These are phyloP conservation scores for Neospora caninum DNA, from an alignment of 169 alveolate species.

Conservation along the genomic window DNA sequence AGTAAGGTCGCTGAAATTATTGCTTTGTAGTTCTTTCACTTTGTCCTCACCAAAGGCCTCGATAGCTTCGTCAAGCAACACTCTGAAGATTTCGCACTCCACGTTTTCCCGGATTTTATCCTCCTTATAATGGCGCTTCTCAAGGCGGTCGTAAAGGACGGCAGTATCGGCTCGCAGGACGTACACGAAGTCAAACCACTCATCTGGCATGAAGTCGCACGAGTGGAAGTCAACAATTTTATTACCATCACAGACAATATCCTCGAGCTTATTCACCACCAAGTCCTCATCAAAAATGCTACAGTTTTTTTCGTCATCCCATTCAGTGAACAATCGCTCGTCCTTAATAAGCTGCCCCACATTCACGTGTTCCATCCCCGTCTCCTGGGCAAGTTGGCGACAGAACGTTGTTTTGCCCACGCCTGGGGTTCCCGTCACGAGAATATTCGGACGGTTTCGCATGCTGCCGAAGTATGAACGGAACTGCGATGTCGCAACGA, in stretches of 20 bases:
- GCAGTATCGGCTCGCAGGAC: conserved; percentile 61
- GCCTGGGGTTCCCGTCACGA: conserved; percentile 70
- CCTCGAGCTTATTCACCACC: conserved; percentile 38
- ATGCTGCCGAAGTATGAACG: background rate
- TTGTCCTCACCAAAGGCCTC: conserved; percentile 57
- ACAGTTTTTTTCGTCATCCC: conserved; percentile 57
- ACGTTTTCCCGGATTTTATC: conserved; percentile 58
- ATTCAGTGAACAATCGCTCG: conserved; percentile 31
- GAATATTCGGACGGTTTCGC: conserved; percentile 58
- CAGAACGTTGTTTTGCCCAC: conserved; percentile 58
- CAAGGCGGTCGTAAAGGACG: conserved; percentile 47
- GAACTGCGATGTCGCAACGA: background rate
- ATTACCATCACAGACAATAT: conserved; percentile 13
- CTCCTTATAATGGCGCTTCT: conserved; percentile 35
- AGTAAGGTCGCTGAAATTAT: background rate
- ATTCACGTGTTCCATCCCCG: conserved; percentile 52
- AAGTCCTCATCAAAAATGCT: conserved; percentile 56
- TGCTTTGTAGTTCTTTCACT: conserved; percentile 43
- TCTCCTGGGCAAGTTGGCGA: conserved; percentile 43
- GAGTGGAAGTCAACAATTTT: conserved; percentile 61
- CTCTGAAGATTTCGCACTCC: conserved; percentile 65
- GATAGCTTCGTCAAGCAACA: conserved; percentile 62
- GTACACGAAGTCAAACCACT: conserved; percentile 43
- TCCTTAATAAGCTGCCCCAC: conserved; percentile 31
- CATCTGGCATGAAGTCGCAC: conserved; percentile 40